phyloP scores from a whole-genome alignment of 352 stramenopile species.

The Phytophthora parvispora region DNA sequence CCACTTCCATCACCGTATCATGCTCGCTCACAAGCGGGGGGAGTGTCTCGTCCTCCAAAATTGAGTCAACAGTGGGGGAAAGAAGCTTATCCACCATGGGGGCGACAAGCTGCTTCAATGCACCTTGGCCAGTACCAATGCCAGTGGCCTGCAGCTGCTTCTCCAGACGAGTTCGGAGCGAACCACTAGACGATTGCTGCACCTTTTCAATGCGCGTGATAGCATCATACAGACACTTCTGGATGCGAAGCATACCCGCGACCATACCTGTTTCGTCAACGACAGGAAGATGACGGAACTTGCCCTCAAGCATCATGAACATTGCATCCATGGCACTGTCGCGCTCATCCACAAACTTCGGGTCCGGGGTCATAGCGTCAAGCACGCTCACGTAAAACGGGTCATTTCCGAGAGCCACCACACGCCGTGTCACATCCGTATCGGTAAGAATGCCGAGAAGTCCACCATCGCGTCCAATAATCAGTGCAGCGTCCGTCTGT shows the following conservation, averaged over 20 bases:
- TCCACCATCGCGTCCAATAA: conserved; percentile 91
- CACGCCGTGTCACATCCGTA: conserved; percentile 88
- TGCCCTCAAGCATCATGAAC: conserved; percentile 93
- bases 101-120: conserved; percentile 77
- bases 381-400: conserved; percentile 87
- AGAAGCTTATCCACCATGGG: conserved; percentile 91
- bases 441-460: conserved; percentile 98
- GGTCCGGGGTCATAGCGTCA: conserved; percentile 89
- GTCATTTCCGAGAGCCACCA: conserved; percentile 89
- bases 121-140: conserved; percentile 67
- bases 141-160: conserved; percentile 78
- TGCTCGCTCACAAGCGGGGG: conserved; percentile 80
- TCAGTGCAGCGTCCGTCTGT: conserved; percentile 94
- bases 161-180: conserved; percentile 79
- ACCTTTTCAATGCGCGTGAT: conserved; percentile 97
- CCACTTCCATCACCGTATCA: conserved; percentile 89
- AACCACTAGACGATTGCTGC: conserved; percentile 77
- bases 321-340: conserved; percentile 93
- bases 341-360: conserved; percentile 90
- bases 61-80: conserved; percentile 85
- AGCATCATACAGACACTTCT: conserved; percentile 99
- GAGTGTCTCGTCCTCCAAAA: conserved; percentile 82
- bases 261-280: conserved; percentile 92
- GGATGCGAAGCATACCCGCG: conserved; percentile 98
- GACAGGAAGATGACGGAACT: conserved; percentile 98